phyloP scores from a whole-genome alignment of 352 stramenopile genomes.

The Pythium phragmitis region DNA sequence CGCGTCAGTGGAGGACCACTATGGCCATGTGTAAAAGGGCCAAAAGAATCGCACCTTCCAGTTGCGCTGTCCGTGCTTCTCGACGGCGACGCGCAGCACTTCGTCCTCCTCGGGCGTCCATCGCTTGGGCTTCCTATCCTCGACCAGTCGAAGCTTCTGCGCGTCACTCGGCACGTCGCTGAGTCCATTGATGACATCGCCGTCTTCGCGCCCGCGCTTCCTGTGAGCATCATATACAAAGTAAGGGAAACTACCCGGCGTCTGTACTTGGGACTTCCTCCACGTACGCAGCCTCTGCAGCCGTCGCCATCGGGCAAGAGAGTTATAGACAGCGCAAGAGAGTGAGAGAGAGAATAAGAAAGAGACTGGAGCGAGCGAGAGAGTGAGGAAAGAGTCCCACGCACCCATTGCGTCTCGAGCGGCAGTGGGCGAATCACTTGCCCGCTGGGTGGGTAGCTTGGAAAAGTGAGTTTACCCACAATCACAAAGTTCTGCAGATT shows the following conservation, averaged over 20 bases:
- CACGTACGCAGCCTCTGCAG: background rate
- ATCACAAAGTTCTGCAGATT: too few relatives aligned
- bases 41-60: conserved; percentile 63
- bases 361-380: background rate
- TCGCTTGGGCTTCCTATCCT: conserved; percentile 48
- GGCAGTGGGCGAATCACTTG: background rate
- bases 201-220: conserved; percentile 45
- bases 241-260: background rate
- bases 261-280: background rate
- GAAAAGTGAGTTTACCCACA: too few relatives aligned
- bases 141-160: conserved; percentile 38
- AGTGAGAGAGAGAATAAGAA: background rate
- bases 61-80: conserved; percentile 77
- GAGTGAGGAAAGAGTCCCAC: background rate
- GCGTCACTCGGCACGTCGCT: conserved; percentile 49
- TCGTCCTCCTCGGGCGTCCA: conserved; percentile 85
- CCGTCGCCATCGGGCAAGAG: background rate
- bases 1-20: background rate
- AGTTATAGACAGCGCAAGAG: background rate
- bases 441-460: background rate
- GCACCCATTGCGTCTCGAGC: background rate
- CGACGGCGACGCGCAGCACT: conserved; percentile 62
- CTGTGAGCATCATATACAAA: conserved; percentile 21
- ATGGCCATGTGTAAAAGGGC: background rate
- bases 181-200: conserved; percentile 42